Conservation (phyloP, 2,329 filamentous ascomycete genomes). For the Talaromyces funiculosus region DNA sequence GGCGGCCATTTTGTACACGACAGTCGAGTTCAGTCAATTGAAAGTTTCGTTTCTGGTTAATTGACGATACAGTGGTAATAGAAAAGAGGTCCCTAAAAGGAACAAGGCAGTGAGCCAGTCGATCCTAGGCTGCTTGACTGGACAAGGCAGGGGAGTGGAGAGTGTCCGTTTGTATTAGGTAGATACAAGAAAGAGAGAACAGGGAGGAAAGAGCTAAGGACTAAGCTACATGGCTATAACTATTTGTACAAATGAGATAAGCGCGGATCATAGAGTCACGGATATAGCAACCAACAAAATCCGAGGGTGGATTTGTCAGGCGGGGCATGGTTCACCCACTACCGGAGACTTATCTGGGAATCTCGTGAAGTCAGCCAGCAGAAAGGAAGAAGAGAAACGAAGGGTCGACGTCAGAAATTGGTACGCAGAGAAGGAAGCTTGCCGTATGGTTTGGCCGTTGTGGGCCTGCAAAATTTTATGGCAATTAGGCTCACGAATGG, state of each 20-base stretch:
- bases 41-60: background rate
- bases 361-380: background rate
- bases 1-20: background rate
- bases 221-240: background rate
- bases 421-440: background rate
- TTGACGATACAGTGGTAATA: background rate
- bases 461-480: background rate
- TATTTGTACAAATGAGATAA: background rate
- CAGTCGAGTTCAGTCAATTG: background rate
- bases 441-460: background rate
- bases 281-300: background rate
- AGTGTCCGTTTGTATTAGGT: background rate
- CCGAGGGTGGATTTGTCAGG: slow-evolving; percentile 2
- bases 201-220: background rate
- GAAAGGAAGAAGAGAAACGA: background rate
- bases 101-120: background rate
- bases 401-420: background rate
- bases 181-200: background rate
- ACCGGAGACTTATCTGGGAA: background rate
- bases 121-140: background rate
- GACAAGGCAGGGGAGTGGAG: background rate
- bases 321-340: background rate
- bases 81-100: background rate
- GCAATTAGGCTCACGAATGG: background rate
- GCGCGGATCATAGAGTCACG: background rate